These are phyloP conservation scores for Plasmodium gonderi DNA, from an alignment of 169 alveolate species.

Conservation along the genomic window DNA sequence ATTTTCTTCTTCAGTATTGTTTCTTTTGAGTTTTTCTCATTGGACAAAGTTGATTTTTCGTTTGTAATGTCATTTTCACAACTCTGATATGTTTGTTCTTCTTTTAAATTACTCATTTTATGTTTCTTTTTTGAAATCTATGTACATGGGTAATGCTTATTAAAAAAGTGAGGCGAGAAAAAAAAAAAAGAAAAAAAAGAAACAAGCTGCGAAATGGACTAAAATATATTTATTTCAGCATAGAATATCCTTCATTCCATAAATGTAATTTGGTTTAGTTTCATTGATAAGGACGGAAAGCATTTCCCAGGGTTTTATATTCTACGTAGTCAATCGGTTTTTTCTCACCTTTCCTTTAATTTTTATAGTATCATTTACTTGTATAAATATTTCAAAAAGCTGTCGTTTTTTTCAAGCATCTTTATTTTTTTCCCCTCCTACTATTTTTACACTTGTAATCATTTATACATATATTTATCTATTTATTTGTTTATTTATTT, in stretches of 20 bases:
- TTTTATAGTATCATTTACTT: not conserved
- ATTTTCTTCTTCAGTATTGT: constrained; percentile 14
- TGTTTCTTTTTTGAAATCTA: not conserved
- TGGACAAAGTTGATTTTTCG: not conserved
- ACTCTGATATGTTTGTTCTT: constrained; percentile 2
- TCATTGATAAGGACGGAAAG: not conserved
- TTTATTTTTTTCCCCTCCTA: not conserved
- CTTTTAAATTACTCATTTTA: constrained; percentile 1
- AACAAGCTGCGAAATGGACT: not conserved
- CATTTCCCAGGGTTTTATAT: not conserved
- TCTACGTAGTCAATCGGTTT: no score
- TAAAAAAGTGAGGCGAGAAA: constrained; percentile 2
- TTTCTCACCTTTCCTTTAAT: not conserved
- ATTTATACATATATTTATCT: no score
- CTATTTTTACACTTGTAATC: not conserved
- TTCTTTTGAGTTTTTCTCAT: not conserved
- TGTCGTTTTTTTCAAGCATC: not conserved
- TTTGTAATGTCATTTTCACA: not conserved
- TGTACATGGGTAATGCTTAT: not conserved
- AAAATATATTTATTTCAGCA: not conserved
- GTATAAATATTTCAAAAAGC: not conserved
- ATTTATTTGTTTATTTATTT: no score
- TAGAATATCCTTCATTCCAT: not conserved
- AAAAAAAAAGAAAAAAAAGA: not conserved
- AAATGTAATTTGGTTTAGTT: not conserved